Conservation (phyloP, 169 alveolate genomes). For the Perkinsus olseni region DNA sequence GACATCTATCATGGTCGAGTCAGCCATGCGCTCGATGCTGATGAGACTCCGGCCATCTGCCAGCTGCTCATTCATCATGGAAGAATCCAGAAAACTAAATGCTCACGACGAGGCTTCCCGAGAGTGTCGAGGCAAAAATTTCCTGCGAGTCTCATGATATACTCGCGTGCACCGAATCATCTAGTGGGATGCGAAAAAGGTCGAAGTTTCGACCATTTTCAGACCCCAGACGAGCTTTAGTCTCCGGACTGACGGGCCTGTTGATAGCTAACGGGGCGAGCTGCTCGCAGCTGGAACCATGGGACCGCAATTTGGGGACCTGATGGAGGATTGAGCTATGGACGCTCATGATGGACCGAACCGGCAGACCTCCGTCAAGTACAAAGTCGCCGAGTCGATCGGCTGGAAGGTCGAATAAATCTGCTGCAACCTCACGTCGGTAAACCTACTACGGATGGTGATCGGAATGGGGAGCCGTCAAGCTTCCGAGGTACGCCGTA, state of each 20-base stretch:
- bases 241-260: not conserved
- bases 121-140: not conserved
- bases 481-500: not conserved
- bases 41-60: not conserved
- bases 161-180: not conserved
- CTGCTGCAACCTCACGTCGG: not conserved
- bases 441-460: not conserved
- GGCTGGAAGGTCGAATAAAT: not conserved
- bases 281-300: not conserved
- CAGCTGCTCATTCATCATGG: not conserved
- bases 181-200: not conserved
- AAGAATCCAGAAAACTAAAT: not conserved
- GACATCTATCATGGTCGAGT: not conserved
- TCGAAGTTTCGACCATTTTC: not conserved
- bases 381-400: not conserved
- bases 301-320: not conserved
- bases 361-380: not conserved
- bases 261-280: not conserved
- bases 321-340: not conserved
- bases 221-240: not conserved
- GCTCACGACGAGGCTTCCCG: not conserved
- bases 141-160: no score
- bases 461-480: not conserved
- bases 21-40: not conserved
- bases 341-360: not conserved